Evolutionary conservation across 768 basidiomycete species (phyloP).

Genomic region (Mycena sanguinolenta): DNA sequence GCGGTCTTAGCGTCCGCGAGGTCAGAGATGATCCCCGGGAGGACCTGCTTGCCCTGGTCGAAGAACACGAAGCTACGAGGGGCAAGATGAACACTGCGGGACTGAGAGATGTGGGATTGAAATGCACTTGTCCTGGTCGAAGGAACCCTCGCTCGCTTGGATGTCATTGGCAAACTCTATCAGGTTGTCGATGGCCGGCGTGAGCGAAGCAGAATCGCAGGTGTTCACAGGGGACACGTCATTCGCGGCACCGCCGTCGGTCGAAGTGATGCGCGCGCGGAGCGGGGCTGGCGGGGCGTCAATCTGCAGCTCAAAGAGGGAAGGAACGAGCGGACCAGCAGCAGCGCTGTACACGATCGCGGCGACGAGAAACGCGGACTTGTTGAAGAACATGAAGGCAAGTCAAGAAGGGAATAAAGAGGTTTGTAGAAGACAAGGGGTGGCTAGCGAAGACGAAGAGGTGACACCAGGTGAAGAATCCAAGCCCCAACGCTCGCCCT

Average conservation of each 20-base stretch:
- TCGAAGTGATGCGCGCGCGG: not conserved
- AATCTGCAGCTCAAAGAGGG: constrained; percentile 1
- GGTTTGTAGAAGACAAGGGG: constrained; percentile 1
- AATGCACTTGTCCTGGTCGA: constrained; percentile 3
- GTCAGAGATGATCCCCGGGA: constrained; percentile 6
- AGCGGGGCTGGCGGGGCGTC: constrained; percentile 14
- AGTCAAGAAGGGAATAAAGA: constrained; percentile 1
- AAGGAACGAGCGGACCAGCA: constrained; percentile 8
- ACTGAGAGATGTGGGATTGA: not conserved
- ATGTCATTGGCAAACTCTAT: constrained; percentile 9
- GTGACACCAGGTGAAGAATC: constrained; percentile 21
- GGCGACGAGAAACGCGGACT: constrained; percentile 19
- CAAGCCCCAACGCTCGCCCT: not conserved
- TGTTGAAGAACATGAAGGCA: constrained; percentile 18
- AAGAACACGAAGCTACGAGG: constrained; percentile 14
- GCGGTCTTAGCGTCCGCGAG: constrained; percentile 9
- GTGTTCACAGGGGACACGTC: constrained; percentile 7
- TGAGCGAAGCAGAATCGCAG: constrained; percentile 1
- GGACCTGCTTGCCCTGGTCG: constrained; percentile 12
- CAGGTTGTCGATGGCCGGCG: constrained; percentile 7
- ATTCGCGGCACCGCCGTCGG: constrained; percentile 1
- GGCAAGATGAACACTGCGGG: constrained; percentile 1
- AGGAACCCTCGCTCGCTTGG: not conserved
- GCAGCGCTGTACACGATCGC: constrained; percentile 11
- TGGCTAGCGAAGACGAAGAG: constrained; percentile 17